Percentiles rank a stretch among this genome's conserved stretches.
Conservation (phyloP, 805 yeast species). For the Candida pseudoglaebosa region DNA sequence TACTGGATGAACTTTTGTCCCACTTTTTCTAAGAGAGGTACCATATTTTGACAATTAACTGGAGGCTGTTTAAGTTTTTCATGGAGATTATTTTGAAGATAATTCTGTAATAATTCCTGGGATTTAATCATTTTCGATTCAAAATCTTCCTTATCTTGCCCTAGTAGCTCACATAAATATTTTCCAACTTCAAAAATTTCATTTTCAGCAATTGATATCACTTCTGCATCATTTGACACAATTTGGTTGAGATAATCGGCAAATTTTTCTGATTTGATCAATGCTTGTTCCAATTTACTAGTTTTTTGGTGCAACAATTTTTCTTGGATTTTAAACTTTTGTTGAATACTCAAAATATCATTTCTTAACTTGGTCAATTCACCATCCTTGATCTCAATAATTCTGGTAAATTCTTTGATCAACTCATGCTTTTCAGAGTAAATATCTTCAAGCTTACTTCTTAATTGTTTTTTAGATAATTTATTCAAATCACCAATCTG, state of each 20-base stretch:
- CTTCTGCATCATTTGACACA: background rate
- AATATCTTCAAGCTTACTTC: background rate
- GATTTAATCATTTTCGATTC: background rate
- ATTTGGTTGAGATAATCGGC: background rate
- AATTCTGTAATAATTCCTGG: background rate
- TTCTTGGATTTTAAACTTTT: background rate
- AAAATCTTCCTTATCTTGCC: background rate
- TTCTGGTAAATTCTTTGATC: background rate
- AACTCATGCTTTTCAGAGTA: background rate
- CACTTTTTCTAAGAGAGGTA: slow-evolving; percentile 1
- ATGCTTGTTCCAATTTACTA: background rate
- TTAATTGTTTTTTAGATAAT: background rate
- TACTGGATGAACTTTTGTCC: background rate
- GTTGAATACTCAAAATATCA: background rate
- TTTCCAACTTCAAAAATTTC: slow-evolving; percentile 2
- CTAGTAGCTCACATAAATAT: background rate
- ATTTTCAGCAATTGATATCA: background rate
- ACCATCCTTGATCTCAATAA: background rate
- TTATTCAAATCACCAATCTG: background rate
- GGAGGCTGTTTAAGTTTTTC: background rate
- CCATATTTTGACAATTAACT: background rate
- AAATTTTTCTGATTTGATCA: background rate
- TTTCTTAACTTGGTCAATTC: background rate
- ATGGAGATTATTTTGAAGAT: background rate
- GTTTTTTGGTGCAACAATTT: background rate